Evolutionary conservation across 768 basidiomycete genomes (phyloP), one percentile per base, ranked within the genome.

Genomic region (Gymnopilus junonius): DNA sequence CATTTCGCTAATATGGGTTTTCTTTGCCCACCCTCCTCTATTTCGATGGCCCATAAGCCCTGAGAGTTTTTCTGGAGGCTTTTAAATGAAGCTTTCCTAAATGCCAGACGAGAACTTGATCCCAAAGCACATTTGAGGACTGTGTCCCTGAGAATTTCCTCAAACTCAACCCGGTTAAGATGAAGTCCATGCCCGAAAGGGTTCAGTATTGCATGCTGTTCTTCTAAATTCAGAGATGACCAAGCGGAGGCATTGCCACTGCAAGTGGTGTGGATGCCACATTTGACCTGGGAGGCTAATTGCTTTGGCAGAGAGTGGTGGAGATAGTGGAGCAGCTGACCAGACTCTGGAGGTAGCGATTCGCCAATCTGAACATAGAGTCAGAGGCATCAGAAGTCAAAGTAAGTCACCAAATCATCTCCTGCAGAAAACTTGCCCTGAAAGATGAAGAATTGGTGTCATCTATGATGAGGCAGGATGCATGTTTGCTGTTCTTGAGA

Each of bases 181-280:
- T 79, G 77, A 65, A 69, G 71, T 1, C 76, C 75, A 40, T 62
- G 58, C 1, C 78, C 78, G 42, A 67, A 78, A 4, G 74, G 75
- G 37, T 76, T 77, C 70, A 75, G 68, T n/a, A 78, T 67, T 3
- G 71, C 65, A 56, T 73, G 69, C n/a, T 69, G 68, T 65, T 77
- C 76, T 25, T 75, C 61, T 8, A 77, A 46, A 12, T 65, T 61
- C 5, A 68, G 27, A 3, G 67, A 66, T 1, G 58, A 59, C 77
- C 77, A 79, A 8, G 70, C 71, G 34, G 74, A 78, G 12, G 75
- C 75, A 37, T 74, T 79, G 5, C 76, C 77, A 6, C 75, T 68
- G 61, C 76, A 77, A 14, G 40, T 40, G 6, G 65, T 63, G 58
- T 74, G 67, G 5, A 55, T 27, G 12, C 65, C 72, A 10, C 54